Percentiles rank a stretch among this genome's conserved stretches.
These are phyloP conservation scores for Pythium myriotylum DNA, from an alignment of 352 stramenopile genomes.

Conservation along the genomic window DNA sequence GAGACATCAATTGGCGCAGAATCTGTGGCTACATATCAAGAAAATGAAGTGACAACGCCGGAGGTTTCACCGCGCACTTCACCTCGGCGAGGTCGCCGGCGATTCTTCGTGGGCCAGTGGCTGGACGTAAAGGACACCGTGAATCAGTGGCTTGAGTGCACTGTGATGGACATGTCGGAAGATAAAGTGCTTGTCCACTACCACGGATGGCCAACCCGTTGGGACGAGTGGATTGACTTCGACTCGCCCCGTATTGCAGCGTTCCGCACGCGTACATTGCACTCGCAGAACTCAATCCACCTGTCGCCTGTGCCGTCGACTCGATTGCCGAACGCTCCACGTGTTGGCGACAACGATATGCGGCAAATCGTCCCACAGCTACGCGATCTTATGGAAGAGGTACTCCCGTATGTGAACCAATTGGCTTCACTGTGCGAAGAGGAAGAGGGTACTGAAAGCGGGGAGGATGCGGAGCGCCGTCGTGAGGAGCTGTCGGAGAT, in stretches of 20 bases:
- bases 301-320: slow-evolving; percentile 65
- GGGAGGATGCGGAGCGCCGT: slow-evolving; percentile 8
- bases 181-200: slow-evolving; percentile 95
- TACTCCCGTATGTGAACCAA: slow-evolving; percentile 71
- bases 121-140: slow-evolving; percentile 98
- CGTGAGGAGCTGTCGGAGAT: slow-evolving; percentile 58
- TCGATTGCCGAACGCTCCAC: slow-evolving; percentile 53
- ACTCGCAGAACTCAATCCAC: slow-evolving; percentile 45
- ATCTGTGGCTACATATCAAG: neutral
- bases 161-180: slow-evolving; percentile 88
- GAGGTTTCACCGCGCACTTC: slow-evolving; percentile 9
- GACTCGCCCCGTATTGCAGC: slow-evolving; percentile 94
- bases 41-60: slow-evolving; percentile 1
- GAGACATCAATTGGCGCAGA: neutral
- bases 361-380: slow-evolving; percentile 55
- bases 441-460: slow-evolving; percentile 16
- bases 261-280: slow-evolving; percentile 93
- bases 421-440: slow-evolving; percentile 66
- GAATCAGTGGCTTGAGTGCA: slow-evolving; percentile 98
- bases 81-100: slow-evolving; percentile 37
- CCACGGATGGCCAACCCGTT: slow-evolving; percentile 96
- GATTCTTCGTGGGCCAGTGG: slow-evolving; percentile 94
- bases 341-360: slow-evolving; percentile 46
- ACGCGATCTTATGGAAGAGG: slow-evolving; percentile 66
- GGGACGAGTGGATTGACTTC: slow-evolving; percentile 97